phyloP scores from a whole-genome alignment of 805 yeast species.

The Ogataea naganishii region DNA sequence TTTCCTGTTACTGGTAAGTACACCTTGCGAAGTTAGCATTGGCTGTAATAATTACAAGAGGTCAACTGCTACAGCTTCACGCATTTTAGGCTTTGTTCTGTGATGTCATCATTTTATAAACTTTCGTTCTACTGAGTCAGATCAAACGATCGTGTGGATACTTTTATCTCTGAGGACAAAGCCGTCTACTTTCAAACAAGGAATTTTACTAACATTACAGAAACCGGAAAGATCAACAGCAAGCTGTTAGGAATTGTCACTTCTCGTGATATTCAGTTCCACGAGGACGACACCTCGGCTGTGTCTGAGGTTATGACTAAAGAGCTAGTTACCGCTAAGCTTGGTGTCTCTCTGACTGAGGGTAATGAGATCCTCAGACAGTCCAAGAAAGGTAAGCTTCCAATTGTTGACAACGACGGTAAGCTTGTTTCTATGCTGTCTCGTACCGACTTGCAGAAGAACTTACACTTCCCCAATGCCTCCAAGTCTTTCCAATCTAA shows the following conservation, averaged over 20 bases:
- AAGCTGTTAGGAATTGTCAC: slow-evolving; percentile 93
- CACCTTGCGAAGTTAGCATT: not conserved
- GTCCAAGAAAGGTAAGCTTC: slow-evolving; percentile 96
- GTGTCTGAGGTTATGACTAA: slow-evolving; percentile 80
- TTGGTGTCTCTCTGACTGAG: slow-evolving; percentile 73
- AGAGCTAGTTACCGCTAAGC: slow-evolving; percentile 73
- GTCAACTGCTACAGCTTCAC: slow-evolving; percentile 1
- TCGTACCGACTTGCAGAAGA: slow-evolving; percentile 95
- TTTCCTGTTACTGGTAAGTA: slow-evolving; percentile 99
- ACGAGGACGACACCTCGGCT: slow-evolving; percentile 54
- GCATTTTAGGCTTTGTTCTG: slow-evolving; percentile 28
- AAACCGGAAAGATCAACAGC: slow-evolving; percentile 76
- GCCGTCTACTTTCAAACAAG: not conserved
- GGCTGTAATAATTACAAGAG: not conserved
- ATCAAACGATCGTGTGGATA: slow-evolving; percentile 97
- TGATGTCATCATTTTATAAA: slow-evolving; percentile 53
- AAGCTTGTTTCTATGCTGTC: slow-evolving; percentile 82
- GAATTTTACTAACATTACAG: slow-evolving; percentile 32
- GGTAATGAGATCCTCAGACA: slow-evolving; percentile 87
- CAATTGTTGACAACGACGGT: slow-evolving; percentile 74
- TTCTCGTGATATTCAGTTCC: slow-evolving; percentile 94
- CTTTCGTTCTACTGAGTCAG: slow-evolving; percentile 99
- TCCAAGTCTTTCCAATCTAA: slow-evolving; percentile 89
- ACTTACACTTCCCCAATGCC: slow-evolving; percentile 87
- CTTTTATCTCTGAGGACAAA: slow-evolving; percentile 32